phyloP scores from a whole-genome alignment of 108 stramenopile species.

The Seminavis robusta region DNA sequence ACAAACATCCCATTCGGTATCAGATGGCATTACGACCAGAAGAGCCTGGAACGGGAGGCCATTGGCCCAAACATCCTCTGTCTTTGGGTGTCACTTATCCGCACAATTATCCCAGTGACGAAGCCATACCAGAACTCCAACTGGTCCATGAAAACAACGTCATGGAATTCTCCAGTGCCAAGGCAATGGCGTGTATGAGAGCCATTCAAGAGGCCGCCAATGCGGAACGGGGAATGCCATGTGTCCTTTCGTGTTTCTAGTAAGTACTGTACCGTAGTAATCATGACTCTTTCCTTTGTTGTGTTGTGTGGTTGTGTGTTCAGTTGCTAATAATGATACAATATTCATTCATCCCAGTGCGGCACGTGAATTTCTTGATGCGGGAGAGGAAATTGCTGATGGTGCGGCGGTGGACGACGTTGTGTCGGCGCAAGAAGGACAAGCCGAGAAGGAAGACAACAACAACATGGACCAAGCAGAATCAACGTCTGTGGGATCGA shows the following conservation, averaged over 20 bases:
- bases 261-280: too few relatives aligned
- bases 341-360: too few relatives aligned
- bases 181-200: slow-evolving; percentile 28
- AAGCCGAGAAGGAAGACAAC: background rate
- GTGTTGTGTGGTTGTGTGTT: too few relatives aligned
- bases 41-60: slow-evolving; percentile 23
- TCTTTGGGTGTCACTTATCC: slow-evolving; percentile 58
- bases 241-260: slow-evolving; percentile 58
- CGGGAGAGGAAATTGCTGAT: background rate
- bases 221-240: slow-evolving; percentile 66
- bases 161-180: slow-evolving; percentile 48
- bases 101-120: slow-evolving; percentile 52
- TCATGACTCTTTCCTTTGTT: too few relatives aligned
- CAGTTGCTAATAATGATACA: too few relatives aligned
- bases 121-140: slow-evolving; percentile 34
- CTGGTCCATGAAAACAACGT: slow-evolving; percentile 69
- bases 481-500: too few relatives aligned
- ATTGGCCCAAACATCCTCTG: slow-evolving; percentile 66
- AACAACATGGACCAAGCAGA: background rate
- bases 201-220: slow-evolving; percentile 30
- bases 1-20: slow-evolving; percentile 56
- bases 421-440: background rate
- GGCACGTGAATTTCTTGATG: background rate
- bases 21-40: slow-evolving; percentile 38
- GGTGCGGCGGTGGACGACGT: background rate